These are phyloP conservation scores for Tulasnella sp. DNA, from an alignment of 768 basidiomycete genomes.

Conservation along the genomic window DNA sequence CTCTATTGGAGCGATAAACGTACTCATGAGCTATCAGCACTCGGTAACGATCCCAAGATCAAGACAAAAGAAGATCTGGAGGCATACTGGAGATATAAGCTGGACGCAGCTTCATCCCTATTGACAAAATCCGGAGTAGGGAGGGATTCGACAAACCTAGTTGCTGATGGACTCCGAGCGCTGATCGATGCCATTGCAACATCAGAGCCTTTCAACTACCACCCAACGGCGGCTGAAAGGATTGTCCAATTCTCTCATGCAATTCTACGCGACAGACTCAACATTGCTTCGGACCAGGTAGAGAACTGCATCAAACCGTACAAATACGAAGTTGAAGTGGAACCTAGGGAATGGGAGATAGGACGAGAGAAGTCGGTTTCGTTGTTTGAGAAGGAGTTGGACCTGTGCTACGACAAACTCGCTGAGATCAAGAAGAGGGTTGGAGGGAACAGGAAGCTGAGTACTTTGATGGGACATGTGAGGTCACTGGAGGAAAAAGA, in stretches of 20 bases:
- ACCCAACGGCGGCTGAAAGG: constrained; percentile 78
- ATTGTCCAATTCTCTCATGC: constrained; percentile 85
- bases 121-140: constrained; percentile 95
- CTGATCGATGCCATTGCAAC: constrained; percentile 81
- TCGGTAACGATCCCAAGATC: constrained; percentile 57
- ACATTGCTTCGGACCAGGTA: constrained; percentile 93
- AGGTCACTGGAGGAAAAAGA: constrained; percentile 66
- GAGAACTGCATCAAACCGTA: constrained; percentile 99
- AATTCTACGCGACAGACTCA: constrained; percentile 85
- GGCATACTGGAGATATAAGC: constrained; percentile 89
- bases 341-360: constrained; percentile 79
- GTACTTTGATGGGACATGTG: constrained; percentile 65
- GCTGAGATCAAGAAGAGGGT: constrained; percentile 78
- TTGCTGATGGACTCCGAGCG: constrained; percentile 81
- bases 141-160: constrained; percentile 82
- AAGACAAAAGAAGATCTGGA: constrained; percentile 54
- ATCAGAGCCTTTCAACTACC: constrained; percentile 84
- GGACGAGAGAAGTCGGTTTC: constrained; percentile 64
- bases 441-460: constrained; percentile 72
- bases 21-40: constrained; percentile 52
- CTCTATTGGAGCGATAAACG: constrained; percentile 94
- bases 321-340: constrained; percentile 97
- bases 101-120: constrained; percentile 84
- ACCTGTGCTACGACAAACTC: constrained; percentile 74
- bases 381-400: constrained; percentile 72